Base-by-base conservation (phyloP, 352 stramenopile species). In the Phytophthora citrophthora region DNA sequence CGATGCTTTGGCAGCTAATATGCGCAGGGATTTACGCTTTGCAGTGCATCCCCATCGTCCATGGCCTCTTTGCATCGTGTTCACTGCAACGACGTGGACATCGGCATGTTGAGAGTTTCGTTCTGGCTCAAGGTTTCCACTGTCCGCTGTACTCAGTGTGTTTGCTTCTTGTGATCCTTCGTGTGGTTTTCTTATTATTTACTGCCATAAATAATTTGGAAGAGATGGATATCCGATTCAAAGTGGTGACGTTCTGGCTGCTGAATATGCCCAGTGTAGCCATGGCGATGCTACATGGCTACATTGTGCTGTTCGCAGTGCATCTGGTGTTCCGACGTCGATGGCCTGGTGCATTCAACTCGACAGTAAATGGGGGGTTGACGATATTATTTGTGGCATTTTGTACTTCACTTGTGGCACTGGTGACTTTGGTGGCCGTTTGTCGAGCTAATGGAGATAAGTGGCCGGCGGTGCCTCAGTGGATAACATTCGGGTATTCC, bases 241-340 rank as follows among this genome's bases (percentile, higher is more conserved):
- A 56, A 56, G 11, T 68, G 29, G 36, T 40, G 12, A 64, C 55
- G 34, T 82, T 71, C 23, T 79, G 68, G 68, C 53, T 82, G 53
- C 39, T 79, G 46, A 68, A 78, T 36, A 62, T 74, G 56, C 68
- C 74, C 12, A 74, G 52, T 47, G 70, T 71, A 31, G 61, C 53
- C 20, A 43, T 74, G 29, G 47, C 55, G 9, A 46, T 27, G 29
- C 50, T 80, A n/a, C 18, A 60, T 46, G 59, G 70, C 47, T 78
- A 82, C 54, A 40, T 82, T 54, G 53, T 68, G 53, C 60, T 82
- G 36, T 76, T 79, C 27, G 61, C 64, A 48, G 45, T 72, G 10
- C 53, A 38, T 10, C 34, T 80, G 15, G 56, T 58, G 48, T 54
- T 68, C 43, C 26, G 39, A 39, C 49, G 63, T 11, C 64, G 53